Percentiles rank a stretch among this genome's conserved stretches.
These are phyloP conservation scores for Sisymbrium altissimum DNA, from an alignment of 345 rosid species.

Conservation along the genomic window DNA sequence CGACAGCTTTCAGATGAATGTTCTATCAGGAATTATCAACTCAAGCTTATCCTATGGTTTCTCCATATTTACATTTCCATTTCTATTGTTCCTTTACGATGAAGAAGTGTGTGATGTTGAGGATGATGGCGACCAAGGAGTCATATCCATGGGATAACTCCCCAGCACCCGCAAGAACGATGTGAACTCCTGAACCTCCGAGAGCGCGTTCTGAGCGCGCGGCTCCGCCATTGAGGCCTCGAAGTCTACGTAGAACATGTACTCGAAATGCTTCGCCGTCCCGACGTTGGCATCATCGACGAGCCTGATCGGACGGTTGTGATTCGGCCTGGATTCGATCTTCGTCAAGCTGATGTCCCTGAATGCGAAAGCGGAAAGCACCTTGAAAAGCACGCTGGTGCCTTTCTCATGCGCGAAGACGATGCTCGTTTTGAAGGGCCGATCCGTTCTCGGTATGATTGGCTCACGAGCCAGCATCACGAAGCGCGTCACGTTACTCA, in stretches of 20 bases:
- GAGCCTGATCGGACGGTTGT: constrained; percentile 69
- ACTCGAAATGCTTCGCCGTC: constrained; percentile 95
- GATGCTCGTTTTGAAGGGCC: constrained; percentile 95
- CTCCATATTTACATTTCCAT: neutral
- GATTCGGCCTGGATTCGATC: constrained; percentile 90
- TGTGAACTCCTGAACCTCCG: constrained; percentile 94
- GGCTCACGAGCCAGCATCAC: constrained; percentile 98
- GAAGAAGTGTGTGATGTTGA: neutral
- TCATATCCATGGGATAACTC: constrained; percentile 99
- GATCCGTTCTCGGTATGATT: constrained; percentile 81
- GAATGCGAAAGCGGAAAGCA: constrained; percentile 85
- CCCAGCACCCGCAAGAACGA: constrained; percentile 94
- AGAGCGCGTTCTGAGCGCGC: constrained; percentile 89
- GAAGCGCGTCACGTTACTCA: constrained; percentile 82
- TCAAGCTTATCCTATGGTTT: neutral
- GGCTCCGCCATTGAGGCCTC: constrained; percentile 96
- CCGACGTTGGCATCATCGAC: constrained; percentile 85
- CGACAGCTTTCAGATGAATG: too few species aligned
- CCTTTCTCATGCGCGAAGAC: constrained; percentile 96
- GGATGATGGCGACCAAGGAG: constrained; percentile 69
- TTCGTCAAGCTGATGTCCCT: constrained; percentile 85
- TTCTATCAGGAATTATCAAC: too few species aligned
- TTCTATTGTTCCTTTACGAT: neutral
- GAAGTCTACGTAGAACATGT: constrained; percentile 87
- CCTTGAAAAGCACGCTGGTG: constrained; percentile 83